These are phyloP conservation scores for Abrus precatorius DNA, from an alignment of 306 rosid species.

Conservation along the genomic window DNA sequence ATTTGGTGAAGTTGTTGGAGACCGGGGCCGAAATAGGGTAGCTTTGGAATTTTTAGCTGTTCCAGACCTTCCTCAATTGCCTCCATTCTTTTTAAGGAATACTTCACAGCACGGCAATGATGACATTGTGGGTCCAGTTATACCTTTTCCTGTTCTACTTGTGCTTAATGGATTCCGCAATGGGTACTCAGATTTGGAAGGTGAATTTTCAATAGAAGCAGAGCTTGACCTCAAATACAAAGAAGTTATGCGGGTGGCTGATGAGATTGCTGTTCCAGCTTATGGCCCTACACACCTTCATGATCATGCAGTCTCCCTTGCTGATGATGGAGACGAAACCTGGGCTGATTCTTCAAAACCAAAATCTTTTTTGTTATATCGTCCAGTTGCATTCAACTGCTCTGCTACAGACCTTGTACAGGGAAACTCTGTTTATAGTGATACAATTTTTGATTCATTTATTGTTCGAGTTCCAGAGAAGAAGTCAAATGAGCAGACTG, in stretches of 20 bases:
- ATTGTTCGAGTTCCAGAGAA: constrained; percentile 52
- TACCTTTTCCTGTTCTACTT: constrained; percentile 72
- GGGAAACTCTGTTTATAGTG: constrained; percentile 46
- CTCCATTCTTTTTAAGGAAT: constrained; percentile 74
- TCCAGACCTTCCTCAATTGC: constrained; percentile 67
- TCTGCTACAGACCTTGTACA: constrained; percentile 22
- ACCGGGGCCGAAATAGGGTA: constrained; percentile 40
- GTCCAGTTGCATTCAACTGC: constrained; percentile 49
- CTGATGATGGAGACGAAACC: constrained; percentile 59
- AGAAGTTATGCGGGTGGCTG: constrained; percentile 61
- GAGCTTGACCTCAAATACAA: constrained; percentile 54
- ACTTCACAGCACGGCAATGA: constrained; percentile 59
- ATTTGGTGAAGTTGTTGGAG: constrained; percentile 46
- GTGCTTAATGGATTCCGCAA: constrained; percentile 60
- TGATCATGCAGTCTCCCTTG: constrained; percentile 61
- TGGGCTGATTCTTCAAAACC: constrained; percentile 51
- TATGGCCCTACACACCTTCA: constrained; percentile 35
- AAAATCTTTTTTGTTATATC: constrained; percentile 53
- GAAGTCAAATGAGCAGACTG: constrained; percentile 51
- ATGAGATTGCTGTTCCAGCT: constrained; percentile 49
- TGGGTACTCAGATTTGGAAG: constrained; percentile 52
- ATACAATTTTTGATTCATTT: constrained; percentile 55
- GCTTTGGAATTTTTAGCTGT: constrained; percentile 65
- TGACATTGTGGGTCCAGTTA: constrained; percentile 73
- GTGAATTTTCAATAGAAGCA: constrained; percentile 58